phyloP scores from a whole-genome alignment of 2,329 filamentous ascomycete genomes.

The Botrytis paeoniae region DNA sequence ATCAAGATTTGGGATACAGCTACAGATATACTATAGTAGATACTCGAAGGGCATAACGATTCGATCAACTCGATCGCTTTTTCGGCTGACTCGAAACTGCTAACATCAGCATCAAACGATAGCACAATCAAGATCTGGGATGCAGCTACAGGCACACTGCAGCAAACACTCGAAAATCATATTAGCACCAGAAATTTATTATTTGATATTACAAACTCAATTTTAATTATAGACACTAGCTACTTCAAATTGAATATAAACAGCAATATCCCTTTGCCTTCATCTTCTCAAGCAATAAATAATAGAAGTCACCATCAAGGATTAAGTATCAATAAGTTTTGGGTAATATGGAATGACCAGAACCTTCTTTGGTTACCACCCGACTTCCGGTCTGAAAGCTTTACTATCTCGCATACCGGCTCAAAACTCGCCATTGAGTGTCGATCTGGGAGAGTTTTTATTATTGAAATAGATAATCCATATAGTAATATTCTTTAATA shows the following conservation, averaged over 20 bases:
- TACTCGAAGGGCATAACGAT: too few relatives aligned
- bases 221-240: neutral
- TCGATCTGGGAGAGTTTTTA: conserved; percentile 26
- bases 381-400: conserved; percentile 21
- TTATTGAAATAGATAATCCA: conserved; percentile 21
- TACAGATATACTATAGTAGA: too few relatives aligned
- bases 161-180: neutral
- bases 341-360: conserved; percentile 20
- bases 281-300: neutral
- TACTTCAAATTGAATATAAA: neutral
- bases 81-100: too few relatives aligned
- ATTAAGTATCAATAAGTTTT: conserved; percentile 21
- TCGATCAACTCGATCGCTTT: too few relatives aligned
- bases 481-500: neutral
- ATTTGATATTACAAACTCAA: neutral
- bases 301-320: conserved; percentile 22
- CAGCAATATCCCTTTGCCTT: neutral
- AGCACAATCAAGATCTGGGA: neutral
- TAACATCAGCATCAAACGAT: too few relatives aligned
- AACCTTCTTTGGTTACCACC: conserved; percentile 29
- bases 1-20: too few relatives aligned
- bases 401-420: conserved; percentile 22
- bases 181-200: neutral
- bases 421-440: conserved; percentile 25
- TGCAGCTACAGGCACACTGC: neutral